A percentile compares a stretch with the other conserved stretches of the same genome.
phyloP scores from a whole-genome alignment of 2,329 filamentous ascomycete genomes.

The Zasmidium citrigriseum region DNA sequence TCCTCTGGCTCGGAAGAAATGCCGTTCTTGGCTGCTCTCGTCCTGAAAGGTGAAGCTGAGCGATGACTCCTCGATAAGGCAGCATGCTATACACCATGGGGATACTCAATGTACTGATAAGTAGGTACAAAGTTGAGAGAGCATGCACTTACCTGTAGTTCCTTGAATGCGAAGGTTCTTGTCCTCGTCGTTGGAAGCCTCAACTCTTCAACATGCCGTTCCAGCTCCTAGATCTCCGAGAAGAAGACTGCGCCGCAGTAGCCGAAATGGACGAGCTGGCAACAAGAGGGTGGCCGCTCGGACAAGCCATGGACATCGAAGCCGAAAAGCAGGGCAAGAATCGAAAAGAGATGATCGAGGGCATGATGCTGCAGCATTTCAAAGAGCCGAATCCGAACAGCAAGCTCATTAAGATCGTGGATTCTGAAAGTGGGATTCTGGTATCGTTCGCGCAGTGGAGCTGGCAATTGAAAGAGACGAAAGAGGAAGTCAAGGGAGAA shows the following conservation, averaged over 20 bases:
- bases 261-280: constrained; percentile 24
- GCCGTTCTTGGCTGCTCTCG: neutral
- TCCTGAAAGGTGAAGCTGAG: neutral
- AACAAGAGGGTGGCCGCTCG: constrained; percentile 19
- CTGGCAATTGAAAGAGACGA: constrained; percentile 12
- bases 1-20: neutral
- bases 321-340: constrained; percentile 7
- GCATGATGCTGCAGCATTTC: constrained; percentile 12
- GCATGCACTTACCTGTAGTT: too few species aligned
- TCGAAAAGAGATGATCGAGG: constrained; percentile 17
- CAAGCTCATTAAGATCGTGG: constrained; percentile 23
- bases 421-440: constrained; percentile 22
- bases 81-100: too few species aligned
- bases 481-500: neutral
- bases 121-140: too few species aligned
- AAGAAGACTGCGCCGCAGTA: constrained; percentile 25
- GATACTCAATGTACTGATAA: too few species aligned
- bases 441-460: constrained; percentile 26
- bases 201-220: constrained; percentile 23
- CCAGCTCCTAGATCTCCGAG: constrained; percentile 19
- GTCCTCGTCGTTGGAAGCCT: neutral
- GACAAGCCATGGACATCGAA: constrained; percentile 20
- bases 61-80: neutral
- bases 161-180: too few species aligned
- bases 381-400: constrained; percentile 10